phyloP scores from a whole-genome alignment of 768 basidiomycete species.

The Steccherinum ochraceum region DNA sequence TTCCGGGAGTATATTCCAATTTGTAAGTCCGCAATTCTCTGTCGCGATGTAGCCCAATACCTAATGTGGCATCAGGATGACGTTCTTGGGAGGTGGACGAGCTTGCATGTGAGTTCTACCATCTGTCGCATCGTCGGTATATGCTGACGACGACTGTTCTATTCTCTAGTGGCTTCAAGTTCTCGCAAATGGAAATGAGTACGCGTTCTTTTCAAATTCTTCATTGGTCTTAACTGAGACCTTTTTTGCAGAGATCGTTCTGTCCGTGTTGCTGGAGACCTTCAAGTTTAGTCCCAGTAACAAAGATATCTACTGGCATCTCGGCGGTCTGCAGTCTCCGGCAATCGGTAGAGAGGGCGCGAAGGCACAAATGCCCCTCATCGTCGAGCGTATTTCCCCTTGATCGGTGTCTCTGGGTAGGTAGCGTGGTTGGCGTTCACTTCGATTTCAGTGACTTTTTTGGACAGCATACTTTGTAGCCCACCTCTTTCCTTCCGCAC shows the following conservation, averaged over 20 bases:
- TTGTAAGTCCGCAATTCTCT: conserved; percentile 2
- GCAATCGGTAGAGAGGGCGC: conserved; percentile 4
- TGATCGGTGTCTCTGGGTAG: neutral
- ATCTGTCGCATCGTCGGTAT: too few relatives aligned
- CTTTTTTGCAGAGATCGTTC: conserved; percentile 9
- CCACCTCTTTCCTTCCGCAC: too few relatives aligned
- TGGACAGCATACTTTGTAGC: too few relatives aligned
- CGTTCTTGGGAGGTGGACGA: conserved; percentile 11
- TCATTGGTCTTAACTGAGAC: neutral
- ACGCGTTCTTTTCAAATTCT: neutral
- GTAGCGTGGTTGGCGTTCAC: neutral
- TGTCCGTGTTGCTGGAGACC: conserved; percentile 9
- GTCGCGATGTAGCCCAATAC: neutral
- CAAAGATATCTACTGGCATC: conserved; percentile 12
- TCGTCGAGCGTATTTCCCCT: conserved; percentile 2
- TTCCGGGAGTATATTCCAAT: conserved; percentile 19
- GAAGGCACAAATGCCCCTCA: conserved; percentile 6
- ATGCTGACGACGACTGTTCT: too few relatives aligned
- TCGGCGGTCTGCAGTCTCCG: conserved; percentile 11
- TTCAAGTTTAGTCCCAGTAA: conserved; percentile 7
- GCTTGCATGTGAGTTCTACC: conserved; percentile 14
- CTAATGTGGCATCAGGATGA: conserved; percentile 5
- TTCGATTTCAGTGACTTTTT: too few relatives aligned
- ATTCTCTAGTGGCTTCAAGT: conserved; percentile 17
- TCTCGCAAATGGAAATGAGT: conserved; percentile 22